Evolutionary conservation across 345 rosid species (phyloP).

Genomic region (Citrus trifoliata): DNA sequence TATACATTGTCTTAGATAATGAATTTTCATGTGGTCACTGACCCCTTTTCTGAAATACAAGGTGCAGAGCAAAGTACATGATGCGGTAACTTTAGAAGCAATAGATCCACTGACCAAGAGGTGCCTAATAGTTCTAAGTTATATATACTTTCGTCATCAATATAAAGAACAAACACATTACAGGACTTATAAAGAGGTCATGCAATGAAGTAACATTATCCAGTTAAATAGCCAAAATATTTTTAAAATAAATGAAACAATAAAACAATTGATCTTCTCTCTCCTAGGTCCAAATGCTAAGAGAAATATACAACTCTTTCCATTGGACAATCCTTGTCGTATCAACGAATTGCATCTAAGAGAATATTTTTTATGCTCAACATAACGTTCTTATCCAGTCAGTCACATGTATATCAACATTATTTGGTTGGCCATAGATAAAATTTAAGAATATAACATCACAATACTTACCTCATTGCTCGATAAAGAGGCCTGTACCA

Average conservation of each 20-base stretch:
- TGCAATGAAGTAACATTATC: background rate
- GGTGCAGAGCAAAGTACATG: too few species aligned
- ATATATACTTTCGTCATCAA: background rate
- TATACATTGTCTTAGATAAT: background rate
- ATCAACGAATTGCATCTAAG: background rate
- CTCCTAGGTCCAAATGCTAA: background rate
- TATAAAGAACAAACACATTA: background rate
- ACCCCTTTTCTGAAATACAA: too few species aligned
- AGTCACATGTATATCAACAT: background rate
- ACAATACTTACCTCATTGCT: conserved; percentile 71
- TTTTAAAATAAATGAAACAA: background rate
- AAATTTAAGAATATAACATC: conserved; percentile 2
- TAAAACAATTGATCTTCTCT: background rate
- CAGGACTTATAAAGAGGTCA: background rate
- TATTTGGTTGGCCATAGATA: background rate
- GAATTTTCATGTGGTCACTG: too few species aligned
- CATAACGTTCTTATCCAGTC: background rate
- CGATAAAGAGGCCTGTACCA: conserved; percentile 99
- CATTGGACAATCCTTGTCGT: background rate
- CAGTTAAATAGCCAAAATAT: background rate
- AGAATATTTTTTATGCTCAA: background rate
- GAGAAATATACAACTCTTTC: background rate
- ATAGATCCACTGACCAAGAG: background rate
- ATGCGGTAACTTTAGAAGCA: background rate
- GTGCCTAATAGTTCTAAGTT: background rate